Evolutionary conservation across 2,329 filamentous ascomycete genomes (phyloP).

Genomic region (Stagonosporopsis rhizophila): DNA sequence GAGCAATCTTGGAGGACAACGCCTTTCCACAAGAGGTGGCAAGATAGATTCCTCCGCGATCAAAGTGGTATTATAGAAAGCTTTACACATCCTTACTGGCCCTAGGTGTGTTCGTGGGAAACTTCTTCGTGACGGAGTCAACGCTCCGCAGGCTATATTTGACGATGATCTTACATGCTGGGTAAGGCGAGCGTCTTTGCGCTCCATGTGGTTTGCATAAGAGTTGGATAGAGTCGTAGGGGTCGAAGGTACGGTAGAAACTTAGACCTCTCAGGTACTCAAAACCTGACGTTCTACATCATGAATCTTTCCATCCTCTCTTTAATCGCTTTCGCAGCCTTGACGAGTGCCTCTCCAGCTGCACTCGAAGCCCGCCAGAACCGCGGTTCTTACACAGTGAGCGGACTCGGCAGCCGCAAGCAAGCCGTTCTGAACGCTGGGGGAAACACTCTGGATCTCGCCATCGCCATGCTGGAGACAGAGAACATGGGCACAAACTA

Average conservation of each 20-base stretch:
- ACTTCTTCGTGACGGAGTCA: background rate
- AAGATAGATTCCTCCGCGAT: background rate
- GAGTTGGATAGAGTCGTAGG: background rate
- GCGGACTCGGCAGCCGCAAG: background rate
- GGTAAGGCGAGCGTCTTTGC: background rate
- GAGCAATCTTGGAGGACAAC: background rate
- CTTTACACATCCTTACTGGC: background rate
- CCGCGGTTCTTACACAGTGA: background rate
- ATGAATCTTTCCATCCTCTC: background rate
- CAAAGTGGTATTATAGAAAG: background rate
- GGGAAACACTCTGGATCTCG: background rate
- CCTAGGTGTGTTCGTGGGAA: background rate
- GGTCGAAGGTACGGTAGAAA: background rate
- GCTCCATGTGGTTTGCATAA: background rate
- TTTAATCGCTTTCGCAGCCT: background rate
- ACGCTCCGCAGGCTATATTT: background rate
- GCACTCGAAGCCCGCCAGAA: background rate
- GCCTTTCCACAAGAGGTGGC: background rate
- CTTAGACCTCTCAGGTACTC: background rate
- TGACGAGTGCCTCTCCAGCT: background rate
- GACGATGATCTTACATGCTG: background rate
- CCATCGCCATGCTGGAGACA: background rate
- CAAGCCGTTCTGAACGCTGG: background rate
- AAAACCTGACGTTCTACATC: background rate
- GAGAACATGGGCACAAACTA: background rate